phyloP scores from a whole-genome alignment of 2,329 filamentous ascomycete genomes.

The Ceratocystis papillata region DNA sequence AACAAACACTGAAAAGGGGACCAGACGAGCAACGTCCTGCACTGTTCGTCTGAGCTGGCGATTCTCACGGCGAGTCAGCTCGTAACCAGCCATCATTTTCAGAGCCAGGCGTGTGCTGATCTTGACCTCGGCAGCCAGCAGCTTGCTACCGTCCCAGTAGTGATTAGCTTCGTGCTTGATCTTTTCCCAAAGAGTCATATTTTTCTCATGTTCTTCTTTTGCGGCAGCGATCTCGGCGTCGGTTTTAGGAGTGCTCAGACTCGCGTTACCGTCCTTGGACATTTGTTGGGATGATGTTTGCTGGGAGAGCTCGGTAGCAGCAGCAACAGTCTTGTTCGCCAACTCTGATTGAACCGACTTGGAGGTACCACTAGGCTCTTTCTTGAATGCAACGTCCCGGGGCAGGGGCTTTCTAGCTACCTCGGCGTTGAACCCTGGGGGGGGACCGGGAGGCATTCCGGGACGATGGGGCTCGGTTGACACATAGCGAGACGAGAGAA shows the following conservation, averaged over 20 bases:
- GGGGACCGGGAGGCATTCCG: constrained; percentile 45
- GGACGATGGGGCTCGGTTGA: constrained; percentile 50
- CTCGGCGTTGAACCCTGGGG: constrained; percentile 83
- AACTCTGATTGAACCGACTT: constrained; percentile 28
- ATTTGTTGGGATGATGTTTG: constrained; percentile 27
- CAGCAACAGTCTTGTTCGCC: constrained; percentile 28
- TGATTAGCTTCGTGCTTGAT: constrained; percentile 89
- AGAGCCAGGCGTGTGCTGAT: constrained; percentile 85
- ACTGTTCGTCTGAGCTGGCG: constrained; percentile 88
- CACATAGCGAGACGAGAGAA: constrained; percentile 44
- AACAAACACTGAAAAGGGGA: constrained; percentile 94
- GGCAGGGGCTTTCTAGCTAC: constrained; percentile 75
- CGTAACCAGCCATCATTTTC: constrained; percentile 97
- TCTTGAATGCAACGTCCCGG: constrained; percentile 35
- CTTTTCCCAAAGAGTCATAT: constrained; percentile 79
- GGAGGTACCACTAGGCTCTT: constrained; percentile 28
- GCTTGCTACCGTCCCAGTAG: constrained; percentile 97
- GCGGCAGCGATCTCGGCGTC: constrained; percentile 40
- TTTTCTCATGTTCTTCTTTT: constrained; percentile 61
- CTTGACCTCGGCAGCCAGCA: constrained; percentile 80
- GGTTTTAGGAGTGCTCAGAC: constrained; percentile 32
- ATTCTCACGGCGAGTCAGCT: constrained; percentile 85
- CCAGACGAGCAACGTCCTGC: constrained; percentile 80
- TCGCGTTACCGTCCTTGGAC: constrained; percentile 27
- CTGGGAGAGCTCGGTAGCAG: constrained; percentile 24